Evolutionary conservation across 345 rosid species (phyloP).

Genomic region (Litchi chinensis): DNA sequence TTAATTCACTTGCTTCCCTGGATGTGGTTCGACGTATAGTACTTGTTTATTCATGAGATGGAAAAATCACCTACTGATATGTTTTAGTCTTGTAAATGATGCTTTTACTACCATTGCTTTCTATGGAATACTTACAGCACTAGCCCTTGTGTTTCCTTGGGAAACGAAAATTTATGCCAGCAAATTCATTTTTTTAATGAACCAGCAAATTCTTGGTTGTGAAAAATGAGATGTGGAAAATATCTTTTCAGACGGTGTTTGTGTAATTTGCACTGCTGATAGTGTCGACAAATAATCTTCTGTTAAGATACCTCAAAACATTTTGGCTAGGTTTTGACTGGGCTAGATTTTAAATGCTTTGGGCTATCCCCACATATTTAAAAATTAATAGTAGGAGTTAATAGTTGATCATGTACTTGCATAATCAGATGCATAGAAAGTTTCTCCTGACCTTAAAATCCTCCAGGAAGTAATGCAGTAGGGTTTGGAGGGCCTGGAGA

Average conservation of each 20-base stretch:
- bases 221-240: not conserved
- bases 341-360: not conserved
- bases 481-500: slow-evolving; percentile 1
- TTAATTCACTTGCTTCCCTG: not conserved
- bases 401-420: not conserved
- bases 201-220: not conserved
- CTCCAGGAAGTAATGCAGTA: not conserved
- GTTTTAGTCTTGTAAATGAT: not conserved
- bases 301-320: not conserved
- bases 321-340: not conserved
- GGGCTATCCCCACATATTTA: too few relatives aligned
- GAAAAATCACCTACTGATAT: not conserved
- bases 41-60: not conserved
- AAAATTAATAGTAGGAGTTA: not conserved
- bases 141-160: not conserved
- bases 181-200: not conserved
- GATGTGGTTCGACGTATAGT: not conserved
- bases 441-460: not conserved
- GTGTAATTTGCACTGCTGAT: not conserved
- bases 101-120: not conserved
- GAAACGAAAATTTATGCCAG: not conserved
- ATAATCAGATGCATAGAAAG: not conserved
- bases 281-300: not conserved
- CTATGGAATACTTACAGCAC: not conserved
- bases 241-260: too few relatives aligned